Conservation (phyloP, 2,329 filamentous ascomycete species). For the Pseudogymnoascus sp. region DNA sequence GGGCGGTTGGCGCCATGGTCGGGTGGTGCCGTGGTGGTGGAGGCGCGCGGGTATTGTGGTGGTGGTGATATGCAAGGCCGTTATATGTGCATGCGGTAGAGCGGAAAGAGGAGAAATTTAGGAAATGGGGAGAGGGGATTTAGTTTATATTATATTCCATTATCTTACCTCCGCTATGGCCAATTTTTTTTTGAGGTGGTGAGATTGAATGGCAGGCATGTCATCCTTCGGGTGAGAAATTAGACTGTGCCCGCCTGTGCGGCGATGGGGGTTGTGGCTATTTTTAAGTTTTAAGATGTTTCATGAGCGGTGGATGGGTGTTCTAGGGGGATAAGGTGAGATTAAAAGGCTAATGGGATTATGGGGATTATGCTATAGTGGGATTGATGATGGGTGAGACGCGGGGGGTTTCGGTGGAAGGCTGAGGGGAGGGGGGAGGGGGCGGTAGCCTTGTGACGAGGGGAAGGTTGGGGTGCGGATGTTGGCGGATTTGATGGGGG, state of each 20-base stretch:
- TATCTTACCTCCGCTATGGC: background rate
- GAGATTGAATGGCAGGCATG: background rate
- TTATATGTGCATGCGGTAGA: background rate
- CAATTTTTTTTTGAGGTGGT: background rate
- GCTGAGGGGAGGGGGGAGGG: background rate
- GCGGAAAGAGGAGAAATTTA: background rate
- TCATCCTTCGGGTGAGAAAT: background rate
- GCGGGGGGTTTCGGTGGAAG: background rate
- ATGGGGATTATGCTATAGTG: background rate
- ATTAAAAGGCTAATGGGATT: background rate
- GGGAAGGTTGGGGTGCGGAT: background rate
- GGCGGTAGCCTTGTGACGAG: background rate
- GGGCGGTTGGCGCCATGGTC: slow-evolving; percentile 30
- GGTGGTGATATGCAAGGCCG: background rate
- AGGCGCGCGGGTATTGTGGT: slow-evolving; percentile 35
- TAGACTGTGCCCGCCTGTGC: background rate
- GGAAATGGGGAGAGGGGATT: background rate
- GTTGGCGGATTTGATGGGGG: background rate
- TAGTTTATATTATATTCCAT: background rate
- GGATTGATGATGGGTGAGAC: background rate
- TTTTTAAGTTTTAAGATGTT: background rate
- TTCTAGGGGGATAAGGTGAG: background rate
- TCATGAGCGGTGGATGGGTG: background rate
- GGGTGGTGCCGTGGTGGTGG: slow-evolving; percentile 31
- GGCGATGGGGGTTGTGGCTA: background rate